phyloP scores from a whole-genome alignment of 1,284 basidiomycete species.

The Naganishia cerealis region DNA sequence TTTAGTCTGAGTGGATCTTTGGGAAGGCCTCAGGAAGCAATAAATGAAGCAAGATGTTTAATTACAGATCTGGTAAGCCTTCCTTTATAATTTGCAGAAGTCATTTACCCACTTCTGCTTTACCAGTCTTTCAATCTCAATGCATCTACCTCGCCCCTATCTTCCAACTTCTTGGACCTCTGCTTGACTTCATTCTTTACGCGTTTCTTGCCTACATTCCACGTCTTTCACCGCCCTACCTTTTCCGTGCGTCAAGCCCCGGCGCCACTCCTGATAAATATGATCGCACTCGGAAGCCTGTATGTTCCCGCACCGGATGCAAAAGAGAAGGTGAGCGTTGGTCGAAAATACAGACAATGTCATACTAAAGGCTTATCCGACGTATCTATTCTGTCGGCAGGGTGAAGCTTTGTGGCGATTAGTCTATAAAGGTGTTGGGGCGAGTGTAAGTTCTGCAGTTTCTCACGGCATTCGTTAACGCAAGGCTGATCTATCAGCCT shows the following conservation, averaged over 20 bases:
- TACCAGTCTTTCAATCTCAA: constrained; percentile 30
- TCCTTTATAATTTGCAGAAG: background rate
- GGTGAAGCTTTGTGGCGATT: constrained; percentile 34
- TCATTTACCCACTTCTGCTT: background rate
- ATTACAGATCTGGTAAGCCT: constrained; percentile 29
- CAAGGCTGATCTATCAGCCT: background rate
- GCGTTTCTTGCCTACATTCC: constrained; percentile 31
- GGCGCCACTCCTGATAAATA: constrained; percentile 31
- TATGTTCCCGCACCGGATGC: constrained; percentile 27
- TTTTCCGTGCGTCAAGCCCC: constrained; percentile 28
- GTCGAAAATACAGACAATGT: background rate
- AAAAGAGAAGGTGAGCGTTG: constrained; percentile 25
- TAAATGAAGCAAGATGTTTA: constrained; percentile 31
- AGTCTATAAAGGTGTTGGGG: constrained; percentile 31
- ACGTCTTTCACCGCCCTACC: constrained; percentile 32
- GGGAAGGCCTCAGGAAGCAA: constrained; percentile 30
- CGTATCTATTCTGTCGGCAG: background rate
- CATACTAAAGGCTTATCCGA: background rate
- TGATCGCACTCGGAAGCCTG: constrained; percentile 34
- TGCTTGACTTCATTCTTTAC: constrained; percentile 31
- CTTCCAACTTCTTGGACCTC: constrained; percentile 32
- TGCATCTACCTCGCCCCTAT: constrained; percentile 30
- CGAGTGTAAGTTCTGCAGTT: constrained; percentile 15
- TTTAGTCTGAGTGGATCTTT: constrained; percentile 3
- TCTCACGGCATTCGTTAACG: background rate